These are phyloP conservation scores for Dissophora globulifera DNA, from an alignment of 192 early-diverging fungal genomes.

Conservation along the genomic window DNA sequence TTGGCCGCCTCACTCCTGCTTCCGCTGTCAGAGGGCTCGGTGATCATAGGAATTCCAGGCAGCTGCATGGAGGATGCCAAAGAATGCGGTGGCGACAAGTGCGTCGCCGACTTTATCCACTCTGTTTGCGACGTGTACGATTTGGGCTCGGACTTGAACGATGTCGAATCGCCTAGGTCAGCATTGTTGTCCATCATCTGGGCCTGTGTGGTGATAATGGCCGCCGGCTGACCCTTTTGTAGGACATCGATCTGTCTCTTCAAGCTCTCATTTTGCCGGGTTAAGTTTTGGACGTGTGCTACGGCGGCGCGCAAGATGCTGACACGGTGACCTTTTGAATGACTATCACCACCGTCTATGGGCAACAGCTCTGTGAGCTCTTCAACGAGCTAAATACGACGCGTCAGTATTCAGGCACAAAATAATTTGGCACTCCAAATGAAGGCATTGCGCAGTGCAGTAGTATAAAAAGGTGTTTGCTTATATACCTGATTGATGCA, in stretches of 20 bases:
- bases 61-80: neutral
- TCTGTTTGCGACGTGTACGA: too few species aligned
- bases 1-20: constrained; percentile 6
- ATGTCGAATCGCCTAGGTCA: neutral
- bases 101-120: neutral
- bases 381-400: constrained; percentile 47
- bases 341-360: constrained; percentile 31
- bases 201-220: constrained; percentile 27
- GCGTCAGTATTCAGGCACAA: too few species aligned
- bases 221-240: constrained; percentile 5
- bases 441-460: too few species aligned
- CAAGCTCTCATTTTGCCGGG: constrained; percentile 63
- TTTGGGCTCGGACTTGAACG: constrained; percentile 4
- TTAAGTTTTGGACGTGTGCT: constrained; percentile 69
- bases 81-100: neutral
- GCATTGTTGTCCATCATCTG: constrained; percentile 1
- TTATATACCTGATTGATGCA: constrained; percentile 58
- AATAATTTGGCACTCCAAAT: too few species aligned
- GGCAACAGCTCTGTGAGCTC: constrained; percentile 57
- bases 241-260: constrained; percentile 23
- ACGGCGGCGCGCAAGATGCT: constrained; percentile 55
- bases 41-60: constrained; percentile 26
- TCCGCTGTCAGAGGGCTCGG: constrained; percentile 1
- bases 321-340: constrained; percentile 58
- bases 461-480: too few species aligned